phyloP scores from a whole-genome alignment of 2,329 filamentous ascomycete genomes.

The Sporothrix brasiliensis region DNA sequence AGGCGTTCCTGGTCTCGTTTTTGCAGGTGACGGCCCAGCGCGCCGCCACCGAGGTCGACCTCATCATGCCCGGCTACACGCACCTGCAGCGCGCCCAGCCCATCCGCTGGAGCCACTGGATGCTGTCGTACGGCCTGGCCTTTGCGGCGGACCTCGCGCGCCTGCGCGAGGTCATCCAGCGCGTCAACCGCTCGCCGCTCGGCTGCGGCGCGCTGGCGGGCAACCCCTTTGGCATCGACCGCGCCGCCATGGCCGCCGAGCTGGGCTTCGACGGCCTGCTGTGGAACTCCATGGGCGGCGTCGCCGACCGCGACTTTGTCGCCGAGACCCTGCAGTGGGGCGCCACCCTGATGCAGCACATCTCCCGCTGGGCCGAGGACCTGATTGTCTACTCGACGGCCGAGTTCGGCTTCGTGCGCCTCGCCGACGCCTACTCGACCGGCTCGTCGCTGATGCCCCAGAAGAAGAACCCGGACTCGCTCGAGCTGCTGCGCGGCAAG shows the following conservation, averaged over 20 bases:
- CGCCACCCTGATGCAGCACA: conserved; percentile 74
- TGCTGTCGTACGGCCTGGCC: conserved; percentile 72
- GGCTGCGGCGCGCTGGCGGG: conserved; percentile 78
- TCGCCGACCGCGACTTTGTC: conserved; percentile 79
- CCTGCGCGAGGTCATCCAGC: conserved; percentile 69
- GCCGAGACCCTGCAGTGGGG: conserved; percentile 82
- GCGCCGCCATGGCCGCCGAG: conserved; percentile 76
- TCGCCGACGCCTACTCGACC: conserved; percentile 80
- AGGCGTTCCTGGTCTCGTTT: conserved; percentile 68
- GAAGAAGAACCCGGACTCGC: conserved; percentile 79
- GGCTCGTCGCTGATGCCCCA: conserved; percentile 77
- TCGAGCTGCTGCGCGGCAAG: conserved; percentile 75
- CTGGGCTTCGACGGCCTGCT: conserved; percentile 76
- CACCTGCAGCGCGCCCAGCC: conserved; percentile 82
- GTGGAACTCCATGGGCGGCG: conserved; percentile 76
- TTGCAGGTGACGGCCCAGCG: conserved; percentile 69
- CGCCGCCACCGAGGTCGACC: conserved; percentile 73
- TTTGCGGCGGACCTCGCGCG: conserved; percentile 77
- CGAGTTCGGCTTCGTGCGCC: conserved; percentile 74
- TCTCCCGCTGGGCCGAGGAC: conserved; percentile 81
- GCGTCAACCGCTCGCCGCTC: conserved; percentile 73
- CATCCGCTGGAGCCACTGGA: conserved; percentile 79
- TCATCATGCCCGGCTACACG: conserved; percentile 86
- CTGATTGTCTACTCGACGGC: conserved; percentile 78
- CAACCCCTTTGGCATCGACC: conserved; percentile 80